A percentile compares a stretch with the other conserved stretches of the same genome.
Evolutionary conservation across 164 flowering plant species (phyloP).

Genomic region (Pachysandra terminalis): DNA sequence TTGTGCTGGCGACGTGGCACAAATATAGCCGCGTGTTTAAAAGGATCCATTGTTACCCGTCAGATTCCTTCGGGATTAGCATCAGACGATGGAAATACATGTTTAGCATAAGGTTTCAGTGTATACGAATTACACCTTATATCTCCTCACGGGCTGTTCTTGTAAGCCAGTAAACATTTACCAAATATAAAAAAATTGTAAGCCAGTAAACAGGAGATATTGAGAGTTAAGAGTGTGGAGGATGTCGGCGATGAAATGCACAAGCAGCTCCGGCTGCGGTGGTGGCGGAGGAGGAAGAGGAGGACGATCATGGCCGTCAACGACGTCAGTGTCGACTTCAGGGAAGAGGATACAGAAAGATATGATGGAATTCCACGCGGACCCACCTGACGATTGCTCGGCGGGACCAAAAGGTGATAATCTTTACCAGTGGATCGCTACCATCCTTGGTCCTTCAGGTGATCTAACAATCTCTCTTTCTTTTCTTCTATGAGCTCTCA

Average conservation of each 20-base stretch:
- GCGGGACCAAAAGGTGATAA: conserved; percentile 96
- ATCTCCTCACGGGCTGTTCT: no score
- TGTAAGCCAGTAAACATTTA: no score
- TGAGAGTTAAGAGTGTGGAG: background rate
- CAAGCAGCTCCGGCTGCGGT: conserved; percentile 10
- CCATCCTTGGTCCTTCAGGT: conserved; percentile 82
- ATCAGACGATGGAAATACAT: no score
- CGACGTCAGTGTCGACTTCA: conserved; percentile 66
- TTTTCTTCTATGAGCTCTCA: background rate
- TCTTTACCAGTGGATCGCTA: conserved; percentile 87
- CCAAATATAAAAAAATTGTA: no score
- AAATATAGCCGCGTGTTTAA: no score
- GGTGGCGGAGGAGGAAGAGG: conserved; percentile 21
- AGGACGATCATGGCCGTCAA: conserved; percentile 44
- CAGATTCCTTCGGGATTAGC: no score
- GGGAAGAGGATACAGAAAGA: conserved; percentile 95
- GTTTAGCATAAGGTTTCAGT: no score
- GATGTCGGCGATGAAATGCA: conserved; percentile 12
- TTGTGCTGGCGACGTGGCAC: no score
- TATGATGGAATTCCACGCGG: conserved; percentile 61
- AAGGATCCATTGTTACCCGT: no score
- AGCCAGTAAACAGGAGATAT: background rate
- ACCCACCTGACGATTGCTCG: conserved; percentile 76
- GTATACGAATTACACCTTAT: no score
- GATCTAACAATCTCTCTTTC: conserved; percentile 1